Conservation (phyloP, 495 filamentous ascomycete genomes). For the Penicillium soppii region DNA sequence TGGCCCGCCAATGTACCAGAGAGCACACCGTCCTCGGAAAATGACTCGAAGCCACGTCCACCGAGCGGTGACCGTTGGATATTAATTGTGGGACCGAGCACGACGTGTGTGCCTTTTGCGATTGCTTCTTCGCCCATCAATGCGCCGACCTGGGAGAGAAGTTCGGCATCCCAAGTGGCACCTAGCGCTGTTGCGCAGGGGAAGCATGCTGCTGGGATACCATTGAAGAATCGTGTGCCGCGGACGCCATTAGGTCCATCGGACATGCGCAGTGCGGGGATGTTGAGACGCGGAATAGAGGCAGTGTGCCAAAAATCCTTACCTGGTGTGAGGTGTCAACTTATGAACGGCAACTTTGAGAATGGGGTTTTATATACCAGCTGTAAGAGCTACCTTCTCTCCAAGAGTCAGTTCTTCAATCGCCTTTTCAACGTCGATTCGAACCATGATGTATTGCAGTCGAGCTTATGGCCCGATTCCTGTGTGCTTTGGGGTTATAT, state of each 20-base stretch:
- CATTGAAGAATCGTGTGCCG: conserved; percentile 73
- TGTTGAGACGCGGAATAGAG: conserved; percentile 62
- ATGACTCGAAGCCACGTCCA: conserved; percentile 76
- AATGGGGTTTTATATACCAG: conserved; percentile 38
- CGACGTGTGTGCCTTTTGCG: conserved; percentile 66
- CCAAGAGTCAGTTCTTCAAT: conserved; percentile 59
- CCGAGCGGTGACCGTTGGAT: conserved; percentile 75
- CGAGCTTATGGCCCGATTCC: too few relatives aligned
- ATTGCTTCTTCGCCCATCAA: conserved; percentile 68
- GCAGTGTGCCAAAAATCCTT: conserved; percentile 80
- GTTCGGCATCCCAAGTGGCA: conserved; percentile 65
- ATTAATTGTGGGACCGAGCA: conserved; percentile 77
- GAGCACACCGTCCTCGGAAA: conserved; percentile 76
- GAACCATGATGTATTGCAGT: conserved; percentile 43
- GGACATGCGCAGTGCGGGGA: conserved; percentile 67
- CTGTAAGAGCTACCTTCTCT: conserved; percentile 63
- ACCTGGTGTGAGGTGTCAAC: conserved; percentile 32
- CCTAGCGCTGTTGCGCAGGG: conserved; percentile 69
- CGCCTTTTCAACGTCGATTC: conserved; percentile 60
- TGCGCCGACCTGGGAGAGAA: conserved; percentile 59
- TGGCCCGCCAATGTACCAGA: conserved; percentile 66
- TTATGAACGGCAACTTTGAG: neutral
- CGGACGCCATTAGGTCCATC: conserved; percentile 77
- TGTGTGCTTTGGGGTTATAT: neutral
- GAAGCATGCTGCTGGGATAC: conserved; percentile 64